Percentiles rank a stretch among this genome's conserved stretches.
Evolutionary conservation across 768 basidiomycete genomes (phyloP).

Genomic region (Tubosaeta sp.): DNA sequence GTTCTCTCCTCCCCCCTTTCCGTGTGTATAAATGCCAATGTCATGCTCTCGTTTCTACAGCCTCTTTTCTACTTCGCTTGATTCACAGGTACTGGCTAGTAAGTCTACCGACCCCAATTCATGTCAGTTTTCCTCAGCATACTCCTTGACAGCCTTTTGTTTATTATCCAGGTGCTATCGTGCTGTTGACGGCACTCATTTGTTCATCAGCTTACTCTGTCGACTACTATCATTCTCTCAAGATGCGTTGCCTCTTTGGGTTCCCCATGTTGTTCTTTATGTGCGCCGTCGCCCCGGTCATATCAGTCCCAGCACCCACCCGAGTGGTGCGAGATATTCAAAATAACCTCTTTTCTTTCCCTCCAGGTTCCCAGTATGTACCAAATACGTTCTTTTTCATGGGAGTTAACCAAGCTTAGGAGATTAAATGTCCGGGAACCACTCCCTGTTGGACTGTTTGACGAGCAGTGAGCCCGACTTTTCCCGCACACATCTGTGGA

Average conservation of each 20-base stretch:
- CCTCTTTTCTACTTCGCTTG: not conserved
- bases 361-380: not conserved
- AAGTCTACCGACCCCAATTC: slow-evolving; percentile 1
- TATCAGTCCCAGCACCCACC: slow-evolving; percentile 7
- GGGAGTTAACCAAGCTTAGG: not conserved
- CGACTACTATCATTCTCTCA: not conserved
- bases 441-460: not conserved
- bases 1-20: too few species aligned
- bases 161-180: slow-evolving; percentile 3
- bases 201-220: not conserved
- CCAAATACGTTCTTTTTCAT: not conserved
- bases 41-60: not conserved
- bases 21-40: not conserved
- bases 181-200: slow-evolving; percentile 12
- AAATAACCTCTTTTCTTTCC: not conserved
- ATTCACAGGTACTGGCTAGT: slow-evolving; percentile 21
- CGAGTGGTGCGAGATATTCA: not conserved
- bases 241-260: slow-evolving; percentile 8
- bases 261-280: slow-evolving; percentile 7
- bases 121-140: not conserved
- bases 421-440: not conserved
- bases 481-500: not conserved
- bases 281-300: slow-evolving; percentile 2
- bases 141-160: slow-evolving; percentile 8
- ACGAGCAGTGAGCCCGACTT: not conserved